A percentile compares a stretch with the other conserved stretches of the same genome.
Evolutionary conservation across 2,329 filamentous ascomycete species (phyloP).

Genomic region (Stagonosporopsis tanaceti): DNA sequence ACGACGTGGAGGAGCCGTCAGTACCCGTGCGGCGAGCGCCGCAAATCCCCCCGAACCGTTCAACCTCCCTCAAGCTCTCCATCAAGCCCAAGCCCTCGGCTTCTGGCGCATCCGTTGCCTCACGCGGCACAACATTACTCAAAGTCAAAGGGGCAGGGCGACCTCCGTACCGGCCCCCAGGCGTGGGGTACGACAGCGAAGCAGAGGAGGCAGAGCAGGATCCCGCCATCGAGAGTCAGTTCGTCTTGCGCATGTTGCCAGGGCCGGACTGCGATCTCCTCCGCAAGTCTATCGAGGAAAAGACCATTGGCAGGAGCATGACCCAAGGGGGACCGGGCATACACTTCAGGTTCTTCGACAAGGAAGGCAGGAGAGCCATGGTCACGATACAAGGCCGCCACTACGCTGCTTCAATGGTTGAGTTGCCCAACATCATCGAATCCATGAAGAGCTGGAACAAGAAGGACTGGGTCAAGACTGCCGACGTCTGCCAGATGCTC

Average conservation of each 20-base stretch:
- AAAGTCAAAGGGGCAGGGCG: conserved; percentile 48
- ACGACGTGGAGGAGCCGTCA: conserved; percentile 32
- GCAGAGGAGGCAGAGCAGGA: conserved; percentile 89
- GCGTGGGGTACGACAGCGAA: conserved; percentile 96
- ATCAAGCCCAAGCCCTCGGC: conserved; percentile 42
- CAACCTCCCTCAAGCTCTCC: conserved; percentile 41
- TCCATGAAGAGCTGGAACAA: conserved; percentile 94
- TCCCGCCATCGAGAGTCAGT: conserved; percentile 87
- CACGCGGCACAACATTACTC: conserved; percentile 36
- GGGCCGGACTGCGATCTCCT: conserved; percentile 88
- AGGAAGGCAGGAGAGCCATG: conserved; percentile 75
- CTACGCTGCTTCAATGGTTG: conserved; percentile 82
- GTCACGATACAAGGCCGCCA: conserved; percentile 72
- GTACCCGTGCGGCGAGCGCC: conserved; percentile 9
- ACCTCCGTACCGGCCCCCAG: conserved; percentile 64
- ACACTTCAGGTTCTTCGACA: conserved; percentile 78
- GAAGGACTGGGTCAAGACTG: conserved; percentile 85
- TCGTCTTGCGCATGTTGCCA: conserved; percentile 86
- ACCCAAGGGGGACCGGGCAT: conserved; percentile 77
- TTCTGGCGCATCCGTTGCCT: conserved; percentile 14
- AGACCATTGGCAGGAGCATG: conserved; percentile 73
- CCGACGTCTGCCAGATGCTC: conserved; percentile 89
- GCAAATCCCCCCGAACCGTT: conserved; percentile 25
- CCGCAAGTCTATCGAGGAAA: conserved; percentile 75
- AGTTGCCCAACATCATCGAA: conserved; percentile 86